phyloP scores from a whole-genome alignment of 257 asterid genomes.

The Lithospermum erythrorhizon region DNA sequence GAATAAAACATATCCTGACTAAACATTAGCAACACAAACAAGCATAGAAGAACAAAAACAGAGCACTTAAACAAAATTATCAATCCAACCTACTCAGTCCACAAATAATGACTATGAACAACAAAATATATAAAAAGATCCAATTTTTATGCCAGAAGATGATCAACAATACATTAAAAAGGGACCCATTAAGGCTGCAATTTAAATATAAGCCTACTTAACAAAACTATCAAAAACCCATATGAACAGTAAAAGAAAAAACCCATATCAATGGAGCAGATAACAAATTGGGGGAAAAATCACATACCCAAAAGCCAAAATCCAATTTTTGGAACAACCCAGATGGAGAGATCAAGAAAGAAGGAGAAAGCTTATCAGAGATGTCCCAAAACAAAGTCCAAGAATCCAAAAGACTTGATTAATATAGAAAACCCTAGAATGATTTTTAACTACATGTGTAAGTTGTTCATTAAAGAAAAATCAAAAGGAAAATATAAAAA shows the following conservation, averaged over 20 bases:
- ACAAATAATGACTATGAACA: background rate
- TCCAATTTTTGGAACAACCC: conserved; percentile 22
- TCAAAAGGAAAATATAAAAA: background rate
- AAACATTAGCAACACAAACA: background rate
- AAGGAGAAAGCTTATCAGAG: conserved; percentile 16
- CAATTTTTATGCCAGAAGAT: too few relatives aligned
- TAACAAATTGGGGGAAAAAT: conserved; percentile 15
- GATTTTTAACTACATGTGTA: background rate
- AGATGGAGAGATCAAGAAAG: conserved; percentile 32
- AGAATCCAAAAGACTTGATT: conserved; percentile 17
- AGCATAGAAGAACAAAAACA: background rate
- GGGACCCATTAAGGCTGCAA: background rate
- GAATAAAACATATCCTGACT: too few relatives aligned
- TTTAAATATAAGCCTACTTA: background rate
- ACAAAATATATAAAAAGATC: background rate
- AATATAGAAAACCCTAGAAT: conserved; percentile 22
- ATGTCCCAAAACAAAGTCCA: conserved; percentile 12
- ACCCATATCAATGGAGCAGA: background rate
- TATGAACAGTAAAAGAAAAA: background rate
- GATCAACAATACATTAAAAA: too few relatives aligned
- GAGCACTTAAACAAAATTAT: too few relatives aligned
- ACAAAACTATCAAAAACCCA: background rate
- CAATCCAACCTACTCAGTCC: background rate
- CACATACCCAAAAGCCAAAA: conserved; percentile 29
- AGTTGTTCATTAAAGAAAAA: too few relatives aligned